phyloP scores from a whole-genome alignment of 2,329 filamentous ascomycete genomes.

The Chrysosporium queenslandicum region DNA sequence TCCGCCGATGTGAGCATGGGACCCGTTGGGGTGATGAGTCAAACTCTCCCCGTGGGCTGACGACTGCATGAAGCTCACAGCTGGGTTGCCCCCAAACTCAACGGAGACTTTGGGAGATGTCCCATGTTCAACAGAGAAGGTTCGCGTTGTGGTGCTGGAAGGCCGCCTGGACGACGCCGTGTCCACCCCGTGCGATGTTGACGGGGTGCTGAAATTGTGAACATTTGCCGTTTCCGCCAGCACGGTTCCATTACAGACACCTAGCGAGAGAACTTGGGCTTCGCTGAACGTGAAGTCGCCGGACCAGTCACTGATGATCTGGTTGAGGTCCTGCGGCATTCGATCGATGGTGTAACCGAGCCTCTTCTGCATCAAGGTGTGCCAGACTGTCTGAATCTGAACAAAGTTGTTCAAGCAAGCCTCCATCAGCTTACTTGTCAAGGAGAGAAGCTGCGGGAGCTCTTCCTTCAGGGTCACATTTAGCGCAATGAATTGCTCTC shows the following conservation, averaged over 20 bases:
- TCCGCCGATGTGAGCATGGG: slow-evolving; percentile 24
- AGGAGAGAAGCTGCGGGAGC: slow-evolving; percentile 67
- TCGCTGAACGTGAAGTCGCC: slow-evolving; percentile 69
- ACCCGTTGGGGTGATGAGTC: slow-evolving; percentile 22
- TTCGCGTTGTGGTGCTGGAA: slow-evolving; percentile 42
- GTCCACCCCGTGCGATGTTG: slow-evolving; percentile 32
- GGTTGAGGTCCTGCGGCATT: slow-evolving; percentile 53
- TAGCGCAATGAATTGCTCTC: slow-evolving; percentile 80
- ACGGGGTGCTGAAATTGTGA: slow-evolving; percentile 49
- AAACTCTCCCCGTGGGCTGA: slow-evolving; percentile 27
- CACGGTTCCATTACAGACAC: slow-evolving; percentile 64
- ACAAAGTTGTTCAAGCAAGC: slow-evolving; percentile 75
- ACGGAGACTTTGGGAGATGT: slow-evolving; percentile 53
- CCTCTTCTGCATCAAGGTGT: slow-evolving; percentile 71
- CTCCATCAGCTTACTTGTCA: slow-evolving; percentile 76
- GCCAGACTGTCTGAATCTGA: slow-evolving; percentile 75
- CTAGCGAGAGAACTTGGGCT: slow-evolving; percentile 58
- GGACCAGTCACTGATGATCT: slow-evolving; percentile 68
- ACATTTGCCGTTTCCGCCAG: slow-evolving; percentile 50
- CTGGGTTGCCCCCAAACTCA: slow-evolving; percentile 54
- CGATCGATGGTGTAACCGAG: slow-evolving; percentile 58
- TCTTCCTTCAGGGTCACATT: slow-evolving; percentile 92
- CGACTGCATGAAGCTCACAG: slow-evolving; percentile 17
- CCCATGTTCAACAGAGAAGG: slow-evolving; percentile 54
- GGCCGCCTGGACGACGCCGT: slow-evolving; percentile 39